Percentiles rank a stretch among this genome's conserved stretches.
phyloP scores from a whole-genome alignment of 352 stramenopile genomes.

The Elongisporangium anandrum region DNA sequence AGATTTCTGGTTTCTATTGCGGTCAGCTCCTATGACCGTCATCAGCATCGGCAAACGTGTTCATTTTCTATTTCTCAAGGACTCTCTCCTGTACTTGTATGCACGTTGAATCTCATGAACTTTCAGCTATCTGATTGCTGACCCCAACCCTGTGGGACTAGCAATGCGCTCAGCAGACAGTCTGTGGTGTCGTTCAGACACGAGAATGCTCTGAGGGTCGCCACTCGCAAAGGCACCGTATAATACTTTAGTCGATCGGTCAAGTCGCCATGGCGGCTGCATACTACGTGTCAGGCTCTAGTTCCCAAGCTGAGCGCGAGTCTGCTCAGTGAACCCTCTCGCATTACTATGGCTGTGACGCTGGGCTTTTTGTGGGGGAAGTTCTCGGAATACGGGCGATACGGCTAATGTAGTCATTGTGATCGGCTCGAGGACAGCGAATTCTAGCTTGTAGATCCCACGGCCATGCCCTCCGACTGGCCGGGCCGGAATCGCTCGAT shows the following conservation, averaged over 20 bases:
- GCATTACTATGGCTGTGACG: constrained; percentile 23
- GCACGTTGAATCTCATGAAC: too few species aligned
- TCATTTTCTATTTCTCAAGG: too few species aligned
- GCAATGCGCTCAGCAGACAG: too few species aligned
- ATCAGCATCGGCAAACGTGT: too few species aligned
- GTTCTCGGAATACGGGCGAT: neutral
- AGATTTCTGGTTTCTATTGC: too few species aligned
- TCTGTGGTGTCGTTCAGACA: too few species aligned
- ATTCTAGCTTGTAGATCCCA: constrained; percentile 43
- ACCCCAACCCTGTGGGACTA: too few species aligned
- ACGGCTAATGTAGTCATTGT: constrained; percentile 22
- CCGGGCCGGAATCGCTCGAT: constrained; percentile 79
- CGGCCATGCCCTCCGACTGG: constrained; percentile 76
- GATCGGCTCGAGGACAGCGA: constrained; percentile 28
- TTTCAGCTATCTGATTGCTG: too few species aligned
- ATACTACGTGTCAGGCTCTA: constrained; percentile 21
- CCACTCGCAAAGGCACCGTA: constrained; percentile 63
- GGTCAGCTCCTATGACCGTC: too few species aligned
- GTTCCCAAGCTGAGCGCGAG: constrained; percentile 23
- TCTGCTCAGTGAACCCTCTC: constrained; percentile 1
- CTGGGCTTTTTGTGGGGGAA: constrained; percentile 44
- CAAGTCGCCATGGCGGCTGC: constrained; percentile 18
- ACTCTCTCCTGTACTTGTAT: too few species aligned
- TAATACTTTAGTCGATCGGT: constrained; percentile 30
- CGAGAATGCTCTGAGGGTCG: constrained; percentile 22